Percentiles rank a stretch among this genome's conserved stretches.
These are phyloP conservation scores for Takashimella tepidaria DNA, from an alignment of 1,284 basidiomycete species.

Conservation along the genomic window DNA sequence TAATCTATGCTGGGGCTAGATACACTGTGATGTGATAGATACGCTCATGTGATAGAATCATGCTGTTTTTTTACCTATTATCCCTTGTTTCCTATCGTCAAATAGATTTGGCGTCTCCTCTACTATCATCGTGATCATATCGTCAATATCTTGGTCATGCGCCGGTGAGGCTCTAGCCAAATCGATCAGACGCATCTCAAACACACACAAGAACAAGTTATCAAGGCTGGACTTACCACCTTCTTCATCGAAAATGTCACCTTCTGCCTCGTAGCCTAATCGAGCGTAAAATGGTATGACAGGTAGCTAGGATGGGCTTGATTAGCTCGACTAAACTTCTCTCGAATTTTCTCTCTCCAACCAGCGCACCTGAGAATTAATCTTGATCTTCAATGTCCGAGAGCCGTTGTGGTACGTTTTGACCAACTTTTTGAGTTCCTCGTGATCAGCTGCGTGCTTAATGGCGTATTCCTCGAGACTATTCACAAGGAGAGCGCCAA, in stretches of 20 bases:
- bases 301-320: constrained; percentile 25
- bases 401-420: constrained; percentile 13
- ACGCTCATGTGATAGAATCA: no score
- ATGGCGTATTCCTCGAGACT: constrained; percentile 25
- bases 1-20: no score
- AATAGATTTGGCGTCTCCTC: no score
- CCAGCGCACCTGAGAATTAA: constrained; percentile 35
- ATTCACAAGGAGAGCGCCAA: constrained; percentile 33
- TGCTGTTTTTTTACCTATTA: no score
- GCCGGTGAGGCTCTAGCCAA: background rate
- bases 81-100: no score
- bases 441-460: constrained; percentile 3
- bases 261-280: constrained; percentile 52
- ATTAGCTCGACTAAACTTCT: background rate
- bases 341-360: background rate
- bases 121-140: no score
- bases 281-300: constrained; percentile 51
- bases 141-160: background rate
- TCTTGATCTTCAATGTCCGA: constrained; percentile 24
- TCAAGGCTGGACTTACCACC: constrained; percentile 53
- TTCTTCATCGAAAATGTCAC: constrained; percentile 63
- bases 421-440: constrained; percentile 5
- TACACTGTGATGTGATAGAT: no score
- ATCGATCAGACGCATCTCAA: no score
- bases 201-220: no score